Conservation (phyloP, 148 eudicot species). For the Euryodendron excelsum region DNA sequence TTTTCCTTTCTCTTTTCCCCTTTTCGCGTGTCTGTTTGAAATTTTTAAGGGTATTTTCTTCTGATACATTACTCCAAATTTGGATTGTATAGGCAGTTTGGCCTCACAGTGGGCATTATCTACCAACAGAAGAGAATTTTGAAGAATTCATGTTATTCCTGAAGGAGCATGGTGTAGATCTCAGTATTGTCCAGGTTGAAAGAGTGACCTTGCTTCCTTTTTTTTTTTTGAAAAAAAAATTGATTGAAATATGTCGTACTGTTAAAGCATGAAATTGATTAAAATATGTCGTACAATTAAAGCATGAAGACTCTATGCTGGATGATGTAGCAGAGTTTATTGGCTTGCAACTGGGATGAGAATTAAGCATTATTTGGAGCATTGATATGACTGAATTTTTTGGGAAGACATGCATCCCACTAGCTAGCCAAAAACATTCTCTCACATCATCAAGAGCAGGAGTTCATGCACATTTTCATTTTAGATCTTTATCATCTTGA, state of each 20-base stretch:
- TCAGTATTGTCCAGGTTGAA: constrained; percentile 60
- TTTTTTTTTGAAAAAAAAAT: not conserved
- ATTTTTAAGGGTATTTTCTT: not conserved
- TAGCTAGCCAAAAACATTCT: not conserved
- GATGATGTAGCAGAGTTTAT: not conserved
- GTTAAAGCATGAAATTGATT: not conserved
- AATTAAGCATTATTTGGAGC: not conserved
- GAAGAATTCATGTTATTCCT: constrained; percentile 72
- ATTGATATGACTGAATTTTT: not conserved
- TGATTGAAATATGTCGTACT: not conserved
- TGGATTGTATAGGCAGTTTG: constrained; percentile 32
- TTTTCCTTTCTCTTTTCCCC: no score
- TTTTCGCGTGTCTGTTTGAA: not conserved
- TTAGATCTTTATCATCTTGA: not conserved
- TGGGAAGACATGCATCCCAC: not conserved
- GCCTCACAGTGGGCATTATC: constrained; percentile 93
- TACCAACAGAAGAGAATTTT: constrained; percentile 82
- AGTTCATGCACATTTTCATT: no score
- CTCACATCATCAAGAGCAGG: not conserved
- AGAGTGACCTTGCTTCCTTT: not conserved
- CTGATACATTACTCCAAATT: not conserved
- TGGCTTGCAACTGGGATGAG: not conserved
- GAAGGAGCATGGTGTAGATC: constrained; percentile 53
- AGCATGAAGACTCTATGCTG: no score
- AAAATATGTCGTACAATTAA: not conserved